Percentiles rank a stretch among this genome's conserved stretches.
Evolutionary conservation across 164 flowering plant genomes (phyloP).

Genomic region (Umbilicus rupestris): DNA sequence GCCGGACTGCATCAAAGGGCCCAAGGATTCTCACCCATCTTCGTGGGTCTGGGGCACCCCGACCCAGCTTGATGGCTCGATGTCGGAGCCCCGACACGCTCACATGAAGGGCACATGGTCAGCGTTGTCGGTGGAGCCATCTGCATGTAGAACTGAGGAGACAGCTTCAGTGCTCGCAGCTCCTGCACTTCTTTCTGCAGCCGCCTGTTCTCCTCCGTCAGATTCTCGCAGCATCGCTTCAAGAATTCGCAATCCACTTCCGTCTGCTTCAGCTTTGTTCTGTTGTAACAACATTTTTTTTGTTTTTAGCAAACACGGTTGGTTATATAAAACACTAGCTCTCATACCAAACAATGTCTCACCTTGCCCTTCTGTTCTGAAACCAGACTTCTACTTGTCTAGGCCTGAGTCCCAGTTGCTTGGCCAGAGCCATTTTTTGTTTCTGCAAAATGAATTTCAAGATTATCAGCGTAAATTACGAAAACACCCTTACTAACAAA

Average conservation of each 20-base stretch:
- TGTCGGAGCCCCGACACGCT: conserved; percentile 11
- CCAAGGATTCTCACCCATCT: too few species aligned
- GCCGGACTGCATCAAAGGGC: too few species aligned
- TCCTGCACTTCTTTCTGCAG: conserved; percentile 44
- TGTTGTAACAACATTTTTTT: conserved; percentile 10
- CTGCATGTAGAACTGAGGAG: conserved; percentile 38
- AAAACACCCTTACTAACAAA: not conserved
- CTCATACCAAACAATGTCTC: conserved; percentile 11
- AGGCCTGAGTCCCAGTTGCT: conserved; percentile 37
- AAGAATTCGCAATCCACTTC: conserved; percentile 42
- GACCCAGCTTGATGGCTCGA: not conserved
- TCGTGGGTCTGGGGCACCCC: too few species aligned
- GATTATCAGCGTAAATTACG: not conserved
- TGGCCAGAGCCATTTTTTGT: conserved; percentile 46
- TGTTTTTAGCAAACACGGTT: too few species aligned
- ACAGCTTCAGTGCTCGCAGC: conserved; percentile 32
- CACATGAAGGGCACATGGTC: conserved; percentile 44
- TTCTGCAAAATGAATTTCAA: conserved; percentile 23
- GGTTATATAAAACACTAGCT: not conserved
- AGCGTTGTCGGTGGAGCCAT: conserved; percentile 39
- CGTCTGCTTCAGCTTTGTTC: conserved; percentile 47
- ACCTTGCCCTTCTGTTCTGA: conserved; percentile 63
- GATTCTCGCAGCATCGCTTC: conserved; percentile 42
- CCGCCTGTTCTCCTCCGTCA: conserved; percentile 36
- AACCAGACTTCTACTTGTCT: conserved; percentile 66